Evolutionary conservation across 805 yeast genomes (phyloP).

Genomic region (Trichomonascus vanleenenianus): DNA sequence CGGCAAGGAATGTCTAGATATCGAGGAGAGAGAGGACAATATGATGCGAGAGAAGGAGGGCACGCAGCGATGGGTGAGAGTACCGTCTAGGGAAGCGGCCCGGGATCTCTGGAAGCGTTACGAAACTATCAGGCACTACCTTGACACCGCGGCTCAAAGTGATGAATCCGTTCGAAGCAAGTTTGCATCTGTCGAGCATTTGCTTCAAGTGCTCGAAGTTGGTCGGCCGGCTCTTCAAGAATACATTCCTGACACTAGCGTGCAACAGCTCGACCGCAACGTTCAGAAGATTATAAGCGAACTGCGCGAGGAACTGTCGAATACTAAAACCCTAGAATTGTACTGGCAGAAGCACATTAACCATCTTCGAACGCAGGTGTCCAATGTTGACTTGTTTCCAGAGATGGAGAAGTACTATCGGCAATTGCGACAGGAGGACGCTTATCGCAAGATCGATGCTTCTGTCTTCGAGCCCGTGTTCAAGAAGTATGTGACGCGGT

Average conservation of each 20-base stretch:
- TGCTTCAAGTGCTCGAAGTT: slow-evolving; percentile 38
- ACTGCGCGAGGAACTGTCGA: slow-evolving; percentile 17
- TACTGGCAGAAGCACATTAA: slow-evolving; percentile 19
- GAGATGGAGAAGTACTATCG: not conserved
- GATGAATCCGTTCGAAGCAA: slow-evolving; percentile 46
- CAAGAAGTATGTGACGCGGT: slow-evolving; percentile 31
- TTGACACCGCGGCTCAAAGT: slow-evolving; percentile 52
- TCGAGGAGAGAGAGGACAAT: slow-evolving; percentile 52
- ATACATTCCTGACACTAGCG: slow-evolving; percentile 27
- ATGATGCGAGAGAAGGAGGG: slow-evolving; percentile 46
- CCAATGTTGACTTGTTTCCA: slow-evolving; percentile 9
- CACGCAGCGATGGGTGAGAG: slow-evolving; percentile 45
- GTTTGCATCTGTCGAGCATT: slow-evolving; percentile 41
- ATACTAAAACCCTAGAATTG: slow-evolving; percentile 17
- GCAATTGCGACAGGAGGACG: slow-evolving; percentile 13
- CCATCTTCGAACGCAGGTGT: slow-evolving; percentile 8
- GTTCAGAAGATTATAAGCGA: slow-evolving; percentile 31
- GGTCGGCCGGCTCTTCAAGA: slow-evolving; percentile 25
- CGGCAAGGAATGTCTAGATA: slow-evolving; percentile 37
- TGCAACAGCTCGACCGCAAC: slow-evolving; percentile 29
- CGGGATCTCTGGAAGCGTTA: slow-evolving; percentile 34
- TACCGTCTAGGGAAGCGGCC: slow-evolving; percentile 39
- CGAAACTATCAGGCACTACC: slow-evolving; percentile 39
- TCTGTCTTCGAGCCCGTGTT: slow-evolving; percentile 21
- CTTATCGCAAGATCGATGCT: slow-evolving; percentile 10